Percentiles rank a stretch among this genome's conserved stretches.
Conservation (phyloP, 73 alveolate genomes). For the Paramecium primaurelia region DNA sequence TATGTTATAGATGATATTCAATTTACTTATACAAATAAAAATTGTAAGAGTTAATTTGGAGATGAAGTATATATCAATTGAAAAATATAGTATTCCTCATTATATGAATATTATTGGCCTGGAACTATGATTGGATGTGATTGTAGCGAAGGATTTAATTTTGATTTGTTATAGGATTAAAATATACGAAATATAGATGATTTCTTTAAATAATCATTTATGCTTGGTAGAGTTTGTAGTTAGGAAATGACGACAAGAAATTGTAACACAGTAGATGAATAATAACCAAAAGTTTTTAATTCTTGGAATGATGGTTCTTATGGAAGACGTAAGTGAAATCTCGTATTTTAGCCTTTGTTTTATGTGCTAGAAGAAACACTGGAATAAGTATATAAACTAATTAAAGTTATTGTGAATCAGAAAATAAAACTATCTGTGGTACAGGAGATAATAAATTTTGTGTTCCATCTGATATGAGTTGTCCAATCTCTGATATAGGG, state of each 20-base stretch:
- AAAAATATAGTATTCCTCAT: background rate
- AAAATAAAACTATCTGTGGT: background rate
- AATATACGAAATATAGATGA: background rate
- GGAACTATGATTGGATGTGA: conserved; percentile 35
- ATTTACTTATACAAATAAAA: conserved; percentile 5
- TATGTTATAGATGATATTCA: conserved; percentile 11
- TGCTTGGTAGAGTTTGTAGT: conserved; percentile 21
- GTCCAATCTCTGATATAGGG: conserved; percentile 15
- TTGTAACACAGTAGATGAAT: background rate
- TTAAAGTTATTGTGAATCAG: background rate
- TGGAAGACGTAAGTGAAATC: conserved; percentile 16
- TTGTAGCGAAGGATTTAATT: background rate
- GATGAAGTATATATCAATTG: background rate
- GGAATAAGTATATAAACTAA: background rate
- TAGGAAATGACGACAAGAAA: background rate
- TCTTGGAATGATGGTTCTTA: conserved; percentile 8
- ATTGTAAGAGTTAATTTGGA: background rate
- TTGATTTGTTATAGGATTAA: background rate
- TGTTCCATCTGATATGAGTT: background rate
- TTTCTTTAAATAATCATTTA: background rate
- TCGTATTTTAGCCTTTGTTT: background rate
- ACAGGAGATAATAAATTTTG: conserved; percentile 10
- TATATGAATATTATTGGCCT: conserved; percentile 21
- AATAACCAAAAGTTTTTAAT: background rate
- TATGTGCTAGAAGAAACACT: background rate